Percentiles rank a stretch among this genome's conserved stretches.
phyloP scores from a whole-genome alignment of 352 stramenopile genomes.

The Globisporangium recalcitrans region DNA sequence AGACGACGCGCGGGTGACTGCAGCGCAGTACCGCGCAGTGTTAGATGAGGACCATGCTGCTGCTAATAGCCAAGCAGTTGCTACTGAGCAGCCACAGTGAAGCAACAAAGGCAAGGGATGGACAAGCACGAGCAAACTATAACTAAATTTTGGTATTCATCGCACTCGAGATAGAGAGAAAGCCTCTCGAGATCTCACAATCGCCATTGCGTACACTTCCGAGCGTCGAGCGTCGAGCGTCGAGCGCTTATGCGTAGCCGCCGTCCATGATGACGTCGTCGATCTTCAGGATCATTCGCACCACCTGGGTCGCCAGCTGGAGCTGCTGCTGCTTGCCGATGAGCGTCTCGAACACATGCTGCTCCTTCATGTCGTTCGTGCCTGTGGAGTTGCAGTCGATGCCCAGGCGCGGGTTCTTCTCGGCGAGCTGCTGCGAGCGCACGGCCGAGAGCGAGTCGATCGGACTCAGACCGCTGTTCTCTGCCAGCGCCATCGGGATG shows the following conservation, averaged over 20 bases:
- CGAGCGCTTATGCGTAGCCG: conserved; percentile 70
- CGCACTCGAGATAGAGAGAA: conserved; percentile 4
- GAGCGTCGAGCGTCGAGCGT: not conserved
- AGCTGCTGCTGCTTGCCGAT: conserved; percentile 99
- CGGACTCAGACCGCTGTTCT: conserved; percentile 97
- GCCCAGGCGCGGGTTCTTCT: conserved; percentile 94
- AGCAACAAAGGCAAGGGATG: not conserved
- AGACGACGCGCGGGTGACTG: conserved; percentile 16
- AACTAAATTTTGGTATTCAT: conserved; percentile 15
- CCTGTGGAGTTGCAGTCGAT: conserved; percentile 95
- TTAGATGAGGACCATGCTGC: conserved; percentile 13
- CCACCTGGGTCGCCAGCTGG: conserved; percentile 97
- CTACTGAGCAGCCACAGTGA: no score
- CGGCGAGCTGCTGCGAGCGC: conserved; percentile 91
- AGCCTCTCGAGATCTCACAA: not conserved
- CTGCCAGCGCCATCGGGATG: conserved; percentile 98
- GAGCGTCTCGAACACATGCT: conserved; percentile 99
- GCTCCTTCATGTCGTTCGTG: conserved; percentile 97
- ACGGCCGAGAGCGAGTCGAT: conserved; percentile 98
- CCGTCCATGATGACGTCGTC: conserved; percentile 98
- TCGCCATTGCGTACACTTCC: conserved; percentile 3
- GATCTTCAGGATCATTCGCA: conserved; percentile 99
- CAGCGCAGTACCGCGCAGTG: conserved; percentile 3
- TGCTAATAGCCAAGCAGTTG: no score
- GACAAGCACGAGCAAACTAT: conserved; percentile 12